Percentiles rank a stretch among this genome's conserved stretches.
Evolutionary conservation across 768 basidiomycete species (phyloP).

Genomic region (Russula ochroleuca): DNA sequence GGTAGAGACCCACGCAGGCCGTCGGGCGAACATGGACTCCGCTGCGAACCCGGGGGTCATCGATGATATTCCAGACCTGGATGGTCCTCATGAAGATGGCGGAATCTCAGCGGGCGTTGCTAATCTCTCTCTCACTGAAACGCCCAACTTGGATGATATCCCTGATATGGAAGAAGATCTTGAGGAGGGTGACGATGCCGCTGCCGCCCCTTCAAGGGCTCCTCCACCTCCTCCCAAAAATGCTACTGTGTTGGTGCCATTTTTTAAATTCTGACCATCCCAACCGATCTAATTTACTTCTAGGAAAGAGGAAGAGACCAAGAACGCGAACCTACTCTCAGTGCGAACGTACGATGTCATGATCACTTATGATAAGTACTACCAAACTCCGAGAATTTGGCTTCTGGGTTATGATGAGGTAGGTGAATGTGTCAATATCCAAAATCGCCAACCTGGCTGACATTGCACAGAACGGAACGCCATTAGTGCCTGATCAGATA

Average conservation of each 20-base stretch:
- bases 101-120: conserved; percentile 32
- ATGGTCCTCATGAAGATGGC: conserved; percentile 47
- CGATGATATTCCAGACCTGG: conserved; percentile 85
- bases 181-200: conserved; percentile 85
- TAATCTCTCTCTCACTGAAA: conserved; percentile 40
- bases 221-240: conserved; percentile 35
- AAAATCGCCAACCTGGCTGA: neutral
- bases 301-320: conserved; percentile 55
- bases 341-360: conserved; percentile 98
- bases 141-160: conserved; percentile 95
- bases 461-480: conserved; percentile 67
- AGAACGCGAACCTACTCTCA: conserved; percentile 83
- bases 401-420: conserved; percentile 97
- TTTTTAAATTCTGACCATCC: conserved; percentile 7
- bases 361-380: conserved; percentile 99
- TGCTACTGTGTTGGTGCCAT: conserved; percentile 47
- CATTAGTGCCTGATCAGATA: conserved; percentile 83
- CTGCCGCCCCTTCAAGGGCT: conserved; percentile 53
- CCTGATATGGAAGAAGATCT: conserved; percentile 98
- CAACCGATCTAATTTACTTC: conserved; percentile 9
- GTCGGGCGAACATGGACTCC: conserved; percentile 50
- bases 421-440: conserved; percentile 22
- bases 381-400: conserved; percentile 98
- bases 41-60: conserved; percentile 60
- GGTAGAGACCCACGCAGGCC: conserved; percentile 96